These are phyloP conservation scores for Geranium brycei DNA, from an alignment of 345 rosid species.

Conservation along the genomic window DNA sequence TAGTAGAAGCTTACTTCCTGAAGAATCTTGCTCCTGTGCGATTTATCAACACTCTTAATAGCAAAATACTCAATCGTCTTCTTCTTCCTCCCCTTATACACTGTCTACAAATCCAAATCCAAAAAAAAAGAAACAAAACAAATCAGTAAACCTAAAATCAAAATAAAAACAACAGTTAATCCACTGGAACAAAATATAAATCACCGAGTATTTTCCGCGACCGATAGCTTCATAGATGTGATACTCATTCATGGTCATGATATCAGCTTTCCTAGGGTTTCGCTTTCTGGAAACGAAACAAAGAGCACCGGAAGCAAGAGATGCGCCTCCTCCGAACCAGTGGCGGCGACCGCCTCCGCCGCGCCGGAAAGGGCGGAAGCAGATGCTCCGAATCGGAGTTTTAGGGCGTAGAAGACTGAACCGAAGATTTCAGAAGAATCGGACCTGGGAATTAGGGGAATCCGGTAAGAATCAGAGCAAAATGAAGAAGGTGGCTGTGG, in stretches of 20 bases:
- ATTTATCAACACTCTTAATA: constrained; percentile 85
- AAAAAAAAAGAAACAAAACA: not conserved
- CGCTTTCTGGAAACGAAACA: constrained; percentile 1
- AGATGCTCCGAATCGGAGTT: no score
- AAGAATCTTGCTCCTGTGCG: constrained; percentile 80
- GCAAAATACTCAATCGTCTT: constrained; percentile 93
- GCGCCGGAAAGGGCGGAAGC: no score
- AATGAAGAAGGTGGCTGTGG: no score
- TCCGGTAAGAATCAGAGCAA: no score
- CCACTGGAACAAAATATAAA: not conserved
- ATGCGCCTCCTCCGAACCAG: no score
- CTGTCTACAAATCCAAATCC: constrained; percentile 33
- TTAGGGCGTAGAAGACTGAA: no score
- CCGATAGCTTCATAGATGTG: constrained; percentile 97
- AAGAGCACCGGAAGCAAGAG: no score
- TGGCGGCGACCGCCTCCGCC: no score
- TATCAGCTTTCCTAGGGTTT: constrained; percentile 14
- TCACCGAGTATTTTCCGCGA: constrained; percentile 93
- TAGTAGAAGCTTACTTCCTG: constrained; percentile 54
- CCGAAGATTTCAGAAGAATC: no score
- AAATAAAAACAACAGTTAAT: not conserved
- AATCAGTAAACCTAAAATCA: not conserved
- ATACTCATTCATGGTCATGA: constrained; percentile 56
- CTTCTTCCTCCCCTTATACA: constrained; percentile 96
- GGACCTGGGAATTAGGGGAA: no score